Base-by-base conservation (phyloP, 108 stramenopile species). In the Pseudonitzschia multiseries region DNA sequence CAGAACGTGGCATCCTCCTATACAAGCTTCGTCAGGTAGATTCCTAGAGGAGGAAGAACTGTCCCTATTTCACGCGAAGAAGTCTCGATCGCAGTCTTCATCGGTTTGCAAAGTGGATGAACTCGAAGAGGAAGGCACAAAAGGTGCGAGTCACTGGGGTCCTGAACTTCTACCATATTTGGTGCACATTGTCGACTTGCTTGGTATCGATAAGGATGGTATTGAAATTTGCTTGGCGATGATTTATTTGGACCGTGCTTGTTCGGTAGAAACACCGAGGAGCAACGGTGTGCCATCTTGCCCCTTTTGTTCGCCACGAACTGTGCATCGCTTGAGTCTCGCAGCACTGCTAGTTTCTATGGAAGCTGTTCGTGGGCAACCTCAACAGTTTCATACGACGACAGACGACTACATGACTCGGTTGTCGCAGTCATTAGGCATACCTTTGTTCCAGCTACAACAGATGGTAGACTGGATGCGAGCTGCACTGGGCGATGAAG, bases 191-290 rank as follows among this genome's bases (percentile, higher is more conserved):
- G 17, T 28, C 13, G 42, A 78, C 0, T 22, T 72, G n/a, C 70
- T 78, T 31, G 57, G 32, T 15, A 69, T 65, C 46, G 42, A 67
- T 6, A 20, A 70, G 14, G 43, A 78, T n/a, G 66, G 70, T 8
- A n/a, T 77, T 0, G 76, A 76, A 29, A 18, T 77, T 32, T 26
- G 72, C 8, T 63, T 86, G 61, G 74, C 81, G 40, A 79, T 86
- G 75, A 70, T 86, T 17, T 86, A 79, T 54, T 43, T 86, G 70
- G 84, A 86, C 73, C 81, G 84, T 12, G 81, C 81, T 2, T 82
- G 76, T 50, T 79, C 78, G 8, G 81, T 82, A 3, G 81, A 86
- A 56, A 86, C 84, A 8, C 68, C 68, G 4, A 74, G 81, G 24
- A 68, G 51, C 57, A 62, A 62, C 53, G 81, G 82, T 12, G 28